Percentiles rank a stretch among this genome's conserved stretches.
phyloP scores from a whole-genome alignment of 1,284 basidiomycete species.

The Melanopsichium pennsylvanicum region DNA sequence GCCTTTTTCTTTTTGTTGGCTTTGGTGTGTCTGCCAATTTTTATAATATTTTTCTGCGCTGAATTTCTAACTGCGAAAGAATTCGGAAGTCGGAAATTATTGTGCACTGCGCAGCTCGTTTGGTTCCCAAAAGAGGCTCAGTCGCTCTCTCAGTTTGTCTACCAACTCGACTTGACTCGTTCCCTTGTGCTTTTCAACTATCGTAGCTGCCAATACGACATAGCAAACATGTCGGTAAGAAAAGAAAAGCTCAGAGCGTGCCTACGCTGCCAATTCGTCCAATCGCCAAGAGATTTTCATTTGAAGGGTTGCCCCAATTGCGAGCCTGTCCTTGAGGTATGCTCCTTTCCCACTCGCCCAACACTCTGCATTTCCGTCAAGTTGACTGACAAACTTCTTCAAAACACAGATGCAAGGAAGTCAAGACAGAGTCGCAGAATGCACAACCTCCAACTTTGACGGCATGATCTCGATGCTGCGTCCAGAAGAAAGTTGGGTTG shows the following conservation, averaged over 20 bases:
- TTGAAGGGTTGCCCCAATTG: slow-evolving; percentile 93
- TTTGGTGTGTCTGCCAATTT: too few relatives aligned
- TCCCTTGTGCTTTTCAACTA: too few relatives aligned
- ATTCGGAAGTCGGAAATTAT: slow-evolving; percentile 14
- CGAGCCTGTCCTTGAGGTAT: slow-evolving; percentile 89
- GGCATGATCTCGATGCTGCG: slow-evolving; percentile 89
- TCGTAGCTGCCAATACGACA: slow-evolving; percentile 7
- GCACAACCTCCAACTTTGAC: slow-evolving; percentile 93
- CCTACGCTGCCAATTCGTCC: slow-evolving; percentile 88
- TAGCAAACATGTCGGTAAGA: slow-evolving; percentile 38
- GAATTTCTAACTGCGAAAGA: neutral
- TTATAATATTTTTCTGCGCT: slow-evolving; percentile 1
- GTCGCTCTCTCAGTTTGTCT: too few relatives aligned
- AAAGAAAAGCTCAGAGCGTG: slow-evolving; percentile 79
- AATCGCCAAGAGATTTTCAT: slow-evolving; percentile 83
- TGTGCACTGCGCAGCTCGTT: too few relatives aligned
- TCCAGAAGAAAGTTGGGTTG: slow-evolving; percentile 92
- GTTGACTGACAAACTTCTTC: too few relatives aligned
- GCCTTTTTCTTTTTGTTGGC: too few relatives aligned
- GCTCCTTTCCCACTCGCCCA: slow-evolving; percentile 23
- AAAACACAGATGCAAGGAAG: slow-evolving; percentile 81
- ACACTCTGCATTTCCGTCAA: too few relatives aligned
- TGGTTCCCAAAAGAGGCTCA: too few relatives aligned
- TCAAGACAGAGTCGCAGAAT: slow-evolving; percentile 81
- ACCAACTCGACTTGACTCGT: too few relatives aligned